A percentile compares a stretch with the other conserved stretches of the same genome.
phyloP scores from a whole-genome alignment of 768 basidiomycete species.

The Dioszegia aurantiaca region DNA sequence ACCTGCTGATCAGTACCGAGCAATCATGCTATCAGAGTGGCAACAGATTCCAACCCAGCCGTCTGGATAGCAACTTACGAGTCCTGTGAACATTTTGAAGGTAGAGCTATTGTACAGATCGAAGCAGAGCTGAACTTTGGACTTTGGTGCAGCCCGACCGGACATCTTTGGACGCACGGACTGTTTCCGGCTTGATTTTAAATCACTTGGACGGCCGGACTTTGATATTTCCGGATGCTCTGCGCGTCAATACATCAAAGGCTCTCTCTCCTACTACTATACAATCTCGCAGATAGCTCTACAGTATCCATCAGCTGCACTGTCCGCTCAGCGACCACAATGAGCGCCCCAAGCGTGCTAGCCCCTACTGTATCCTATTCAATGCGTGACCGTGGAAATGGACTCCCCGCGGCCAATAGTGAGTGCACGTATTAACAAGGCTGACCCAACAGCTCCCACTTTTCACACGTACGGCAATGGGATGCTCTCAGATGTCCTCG shows the following conservation, averaged over 20 bases:
- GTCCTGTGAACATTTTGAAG: constrained; percentile 24
- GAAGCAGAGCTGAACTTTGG: background rate
- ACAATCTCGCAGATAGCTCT: no score
- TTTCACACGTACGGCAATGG: background rate
- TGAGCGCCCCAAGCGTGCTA: background rate
- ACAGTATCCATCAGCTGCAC: background rate
- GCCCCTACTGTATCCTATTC: background rate
- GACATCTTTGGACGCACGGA: no score
- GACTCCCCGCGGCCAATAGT: no score
- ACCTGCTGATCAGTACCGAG: constrained; percentile 67
- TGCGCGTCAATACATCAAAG: background rate
- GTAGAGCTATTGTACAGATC: background rate
- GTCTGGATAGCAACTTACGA: no score
- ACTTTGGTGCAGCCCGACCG: no score
- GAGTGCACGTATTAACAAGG: no score
- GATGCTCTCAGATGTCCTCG: background rate
- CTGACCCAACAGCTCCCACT: background rate
- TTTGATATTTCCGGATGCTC: no score
- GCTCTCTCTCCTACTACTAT: no score
- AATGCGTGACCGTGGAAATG: background rate
- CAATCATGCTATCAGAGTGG: constrained; percentile 12
- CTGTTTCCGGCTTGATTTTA: no score
- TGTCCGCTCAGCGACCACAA: no score
- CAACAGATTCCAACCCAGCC: no score
- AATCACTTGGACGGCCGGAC: no score